These are phyloP conservation scores for Acacia acuminata DNA, from an alignment of 306 rosid genomes.

Conservation along the genomic window DNA sequence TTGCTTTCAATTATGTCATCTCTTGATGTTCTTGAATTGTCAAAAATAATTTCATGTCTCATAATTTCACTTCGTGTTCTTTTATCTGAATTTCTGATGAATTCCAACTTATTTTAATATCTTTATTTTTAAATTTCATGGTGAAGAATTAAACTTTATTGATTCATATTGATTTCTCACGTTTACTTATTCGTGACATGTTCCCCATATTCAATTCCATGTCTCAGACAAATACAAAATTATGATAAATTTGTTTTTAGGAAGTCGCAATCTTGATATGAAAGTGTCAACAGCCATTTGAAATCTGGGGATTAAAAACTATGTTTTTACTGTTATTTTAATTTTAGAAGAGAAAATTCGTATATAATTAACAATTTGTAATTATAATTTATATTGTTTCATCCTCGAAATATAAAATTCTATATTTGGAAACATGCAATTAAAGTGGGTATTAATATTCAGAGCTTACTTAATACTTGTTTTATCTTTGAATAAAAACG, in stretches of 20 bases:
- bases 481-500: background rate
- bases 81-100: background rate
- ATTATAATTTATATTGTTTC: background rate
- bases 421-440: too few relatives aligned
- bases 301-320: background rate
- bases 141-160: background rate
- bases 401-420: background rate
- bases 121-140: background rate
- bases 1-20: conserved; percentile 20
- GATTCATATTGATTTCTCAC: background rate
- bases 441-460: too few relatives aligned
- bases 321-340: background rate
- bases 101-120: too few relatives aligned
- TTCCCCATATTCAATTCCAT: background rate
- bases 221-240: background rate
- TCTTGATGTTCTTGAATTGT: conserved; percentile 13
- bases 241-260: background rate
- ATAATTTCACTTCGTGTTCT: conserved; percentile 1
- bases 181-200: background rate
- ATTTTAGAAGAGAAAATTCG: background rate
- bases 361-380: background rate
- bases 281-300: background rate
- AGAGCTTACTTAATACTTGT: background rate
- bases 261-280: conserved; percentile 5
- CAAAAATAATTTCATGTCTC: background rate